These are phyloP conservation scores for Ogataea populi-albae DNA, from an alignment of 805 yeast genomes.

Conservation along the genomic window DNA sequence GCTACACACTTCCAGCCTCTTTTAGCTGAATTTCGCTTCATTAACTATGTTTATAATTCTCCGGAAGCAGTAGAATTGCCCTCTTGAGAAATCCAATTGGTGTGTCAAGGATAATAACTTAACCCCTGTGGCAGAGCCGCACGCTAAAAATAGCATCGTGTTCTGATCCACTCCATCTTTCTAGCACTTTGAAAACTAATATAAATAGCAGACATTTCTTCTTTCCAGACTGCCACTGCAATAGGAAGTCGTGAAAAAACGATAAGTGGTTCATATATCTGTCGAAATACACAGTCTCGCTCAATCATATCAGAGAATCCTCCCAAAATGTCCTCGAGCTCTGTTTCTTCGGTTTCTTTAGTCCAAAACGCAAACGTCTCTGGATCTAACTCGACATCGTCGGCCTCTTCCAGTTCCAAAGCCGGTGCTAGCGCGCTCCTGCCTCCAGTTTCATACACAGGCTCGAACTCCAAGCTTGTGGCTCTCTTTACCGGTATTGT, in stretches of 20 bases:
- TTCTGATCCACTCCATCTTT: conserved; percentile 1
- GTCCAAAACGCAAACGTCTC: conserved; percentile 21
- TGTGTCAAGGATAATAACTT: too few relatives aligned
- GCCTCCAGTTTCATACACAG: conserved; percentile 26
- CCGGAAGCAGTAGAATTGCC: too few relatives aligned
- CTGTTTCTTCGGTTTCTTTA: conserved; percentile 17
- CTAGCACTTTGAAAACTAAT: too few relatives aligned
- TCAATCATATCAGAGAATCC: too few relatives aligned
- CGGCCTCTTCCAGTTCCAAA: conserved; percentile 20
- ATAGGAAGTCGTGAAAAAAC: too few relatives aligned
- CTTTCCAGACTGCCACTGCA: conserved; percentile 1
- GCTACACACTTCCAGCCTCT: too few relatives aligned
- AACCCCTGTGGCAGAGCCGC: too few relatives aligned
- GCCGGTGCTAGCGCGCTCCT: conserved; percentile 24
- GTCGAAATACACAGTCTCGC: too few relatives aligned
- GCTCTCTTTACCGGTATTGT: conserved; percentile 29
- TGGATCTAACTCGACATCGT: conserved; percentile 16
- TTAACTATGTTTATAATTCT: too few relatives aligned
- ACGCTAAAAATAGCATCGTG: conserved; percentile 18
- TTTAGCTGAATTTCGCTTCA: too few relatives aligned
- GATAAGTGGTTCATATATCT: too few relatives aligned
- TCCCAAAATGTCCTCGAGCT: conserved; percentile 22
- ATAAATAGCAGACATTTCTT: conserved; percentile 10
- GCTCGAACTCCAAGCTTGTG: conserved; percentile 30
- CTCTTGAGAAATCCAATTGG: too few relatives aligned